These are phyloP conservation scores for Colletotrichum sp. DNA, from an alignment of 2,329 filamentous ascomycete species.

Conservation along the genomic window DNA sequence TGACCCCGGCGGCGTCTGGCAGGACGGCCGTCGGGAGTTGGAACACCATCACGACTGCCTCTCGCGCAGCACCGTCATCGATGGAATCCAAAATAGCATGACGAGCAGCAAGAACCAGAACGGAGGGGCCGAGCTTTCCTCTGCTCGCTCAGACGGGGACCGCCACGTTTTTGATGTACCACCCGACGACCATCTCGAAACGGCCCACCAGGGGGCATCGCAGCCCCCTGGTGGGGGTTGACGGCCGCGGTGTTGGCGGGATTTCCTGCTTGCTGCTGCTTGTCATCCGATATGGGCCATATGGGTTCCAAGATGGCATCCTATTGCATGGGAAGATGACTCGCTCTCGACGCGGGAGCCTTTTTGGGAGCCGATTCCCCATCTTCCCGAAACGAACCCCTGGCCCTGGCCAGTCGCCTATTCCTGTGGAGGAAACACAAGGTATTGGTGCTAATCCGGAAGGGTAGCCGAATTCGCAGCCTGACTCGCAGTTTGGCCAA, in stretches of 20 bases:
- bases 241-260: background rate
- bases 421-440: background rate
- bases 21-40: constrained; percentile 17
- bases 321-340: background rate
- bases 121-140: background rate
- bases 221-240: constrained; percentile 7
- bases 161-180: constrained; percentile 2
- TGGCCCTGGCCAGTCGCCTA: background rate
- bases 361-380: background rate
- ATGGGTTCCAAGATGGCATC: background rate
- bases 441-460: background rate
- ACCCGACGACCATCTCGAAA: background rate
- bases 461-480: background rate
- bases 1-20: constrained; percentile 4
- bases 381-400: constrained; percentile 17
- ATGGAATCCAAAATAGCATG: background rate
- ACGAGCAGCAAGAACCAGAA: background rate
- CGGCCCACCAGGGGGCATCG: background rate
- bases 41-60: constrained; percentile 14
- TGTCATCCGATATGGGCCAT: background rate
- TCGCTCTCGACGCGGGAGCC: background rate
- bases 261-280: background rate
- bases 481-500: constrained; percentile 8
- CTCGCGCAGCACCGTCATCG: background rate
- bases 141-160: background rate